phyloP scores from a whole-genome alignment of 2,329 filamentous ascomycete species.

The Calonectria crousiana region DNA sequence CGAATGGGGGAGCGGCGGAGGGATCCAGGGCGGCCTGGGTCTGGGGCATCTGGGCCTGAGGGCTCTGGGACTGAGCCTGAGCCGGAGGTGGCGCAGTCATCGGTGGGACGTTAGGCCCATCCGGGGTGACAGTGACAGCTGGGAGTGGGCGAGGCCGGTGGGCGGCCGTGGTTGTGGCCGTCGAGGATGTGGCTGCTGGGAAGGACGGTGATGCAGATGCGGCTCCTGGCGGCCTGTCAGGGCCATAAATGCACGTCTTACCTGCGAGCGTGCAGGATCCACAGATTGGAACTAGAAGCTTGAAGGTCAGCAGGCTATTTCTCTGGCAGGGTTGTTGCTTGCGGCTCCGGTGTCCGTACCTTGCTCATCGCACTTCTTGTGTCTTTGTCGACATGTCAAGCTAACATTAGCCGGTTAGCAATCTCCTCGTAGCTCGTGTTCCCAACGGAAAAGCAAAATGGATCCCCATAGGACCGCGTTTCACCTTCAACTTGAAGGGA shows the following conservation, averaged over 20 bases:
- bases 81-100: constrained; percentile 5
- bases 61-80: neutral
- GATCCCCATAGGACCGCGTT: neutral
- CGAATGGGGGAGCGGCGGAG: neutral
- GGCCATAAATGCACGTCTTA: constrained; percentile 24
- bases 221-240: constrained; percentile 11
- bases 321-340: neutral
- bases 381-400: constrained; percentile 22
- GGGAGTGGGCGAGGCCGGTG: constrained; percentile 10
- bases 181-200: constrained; percentile 32
- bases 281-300: constrained; percentile 19
- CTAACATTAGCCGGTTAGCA: constrained; percentile 16
- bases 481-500: constrained; percentile 7
- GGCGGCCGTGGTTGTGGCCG: constrained; percentile 17
- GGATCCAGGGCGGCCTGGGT: neutral
- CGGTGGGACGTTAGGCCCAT: constrained; percentile 3
- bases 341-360: neutral
- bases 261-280: constrained; percentile 19
- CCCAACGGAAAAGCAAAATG: constrained; percentile 1
- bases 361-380: constrained; percentile 25
- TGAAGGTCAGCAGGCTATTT: constrained; percentile 12
- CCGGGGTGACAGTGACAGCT: constrained; percentile 12
- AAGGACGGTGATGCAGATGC: constrained; percentile 19
- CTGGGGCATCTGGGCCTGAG: constrained; percentile 8
- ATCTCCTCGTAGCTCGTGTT: neutral